A percentile compares a stretch with the other conserved stretches of the same genome.
phyloP scores from a whole-genome alignment of 73 alveolate genomes.

The Tetrahymena borealis region DNA sequence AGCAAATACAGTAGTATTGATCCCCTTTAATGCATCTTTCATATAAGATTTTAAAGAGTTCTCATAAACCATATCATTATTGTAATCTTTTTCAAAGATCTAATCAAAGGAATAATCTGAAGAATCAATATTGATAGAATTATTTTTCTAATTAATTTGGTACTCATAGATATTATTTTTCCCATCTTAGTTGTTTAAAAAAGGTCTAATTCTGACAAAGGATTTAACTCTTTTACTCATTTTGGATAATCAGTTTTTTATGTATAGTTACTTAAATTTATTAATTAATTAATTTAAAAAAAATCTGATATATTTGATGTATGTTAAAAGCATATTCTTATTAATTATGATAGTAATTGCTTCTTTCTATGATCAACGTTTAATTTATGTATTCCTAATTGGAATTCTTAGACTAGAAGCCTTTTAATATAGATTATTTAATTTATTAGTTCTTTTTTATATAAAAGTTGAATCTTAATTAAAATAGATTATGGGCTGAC shows the following conservation, averaged over 20 bases:
- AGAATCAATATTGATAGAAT: neutral
- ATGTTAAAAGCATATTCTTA: too few species aligned
- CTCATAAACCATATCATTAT: neutral
- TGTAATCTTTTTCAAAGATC: neutral
- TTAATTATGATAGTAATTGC: too few species aligned
- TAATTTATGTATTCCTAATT: too few species aligned
- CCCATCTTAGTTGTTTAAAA: neutral
- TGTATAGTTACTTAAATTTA: too few species aligned
- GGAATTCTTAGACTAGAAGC: too few species aligned
- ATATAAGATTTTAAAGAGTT: neutral
- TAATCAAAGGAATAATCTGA: neutral
- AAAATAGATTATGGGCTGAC: too few species aligned
- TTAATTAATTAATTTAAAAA: too few species aligned
- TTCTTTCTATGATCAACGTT: too few species aligned
- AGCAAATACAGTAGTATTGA: constrained; percentile 14
- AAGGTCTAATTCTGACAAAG: neutral
- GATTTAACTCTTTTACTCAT: neutral
- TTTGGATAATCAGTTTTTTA: neutral
- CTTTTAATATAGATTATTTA: too few species aligned
- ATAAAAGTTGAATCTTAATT: too few species aligned
- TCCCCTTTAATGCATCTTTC: constrained; percentile 3
- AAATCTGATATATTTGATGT: too few species aligned
- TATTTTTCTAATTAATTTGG: neutral
- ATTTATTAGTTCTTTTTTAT: too few species aligned
- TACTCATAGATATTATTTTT: neutral